Base-by-base conservation (phyloP, 345 rosid species). In the Stellera chamaejasme region DNA sequence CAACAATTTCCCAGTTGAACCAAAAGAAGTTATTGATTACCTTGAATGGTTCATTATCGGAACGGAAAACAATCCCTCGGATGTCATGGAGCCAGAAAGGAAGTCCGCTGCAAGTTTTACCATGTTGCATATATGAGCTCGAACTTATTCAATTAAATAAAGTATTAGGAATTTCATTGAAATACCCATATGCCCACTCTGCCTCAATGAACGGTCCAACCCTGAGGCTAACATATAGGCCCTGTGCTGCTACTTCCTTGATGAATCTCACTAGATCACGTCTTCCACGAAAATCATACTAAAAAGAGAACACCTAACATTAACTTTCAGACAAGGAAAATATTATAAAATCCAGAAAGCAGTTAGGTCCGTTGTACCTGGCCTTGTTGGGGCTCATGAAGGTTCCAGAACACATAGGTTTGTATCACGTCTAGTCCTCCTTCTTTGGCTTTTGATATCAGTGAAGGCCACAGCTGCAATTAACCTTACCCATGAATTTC, bases 141-240 rank as follows among this genome's bases (percentile, higher is more conserved):
- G 10, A 49, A 13, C 41, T 9, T 12, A 1, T 27, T 13, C 19
- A 1, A 11, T 3, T 50, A 4, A 6, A 16, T 6, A 50, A 15
- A 9, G 26, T 27, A 15, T 14, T 14, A 16, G 26, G 11, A 14
- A 16, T 14, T 50, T 25, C 6, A 16, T 50, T 5, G 4, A 4
- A 10, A 45, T 74, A 91, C 96, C 98, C 98, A 49, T 88, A 91
- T 57, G 73, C 74, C 98, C 98, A 91, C 66, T 91, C 96, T 9
- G 72, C 67, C 67, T 85, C 91, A 28, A 88, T 68, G 62, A 66
- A 91, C 42, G 96, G 98, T 41, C 98, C 98, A 61, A 91, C 83
- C 42, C 96, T 82, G 10, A 91, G 82, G 63, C 80, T 69, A 39
- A 63, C 95, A 63, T 82, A 85, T 14, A 91, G 87, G 51, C 95